phyloP scores from a whole-genome alignment of 495 filamentous ascomycete species.

The Trichodelitschia bisporula region DNA sequence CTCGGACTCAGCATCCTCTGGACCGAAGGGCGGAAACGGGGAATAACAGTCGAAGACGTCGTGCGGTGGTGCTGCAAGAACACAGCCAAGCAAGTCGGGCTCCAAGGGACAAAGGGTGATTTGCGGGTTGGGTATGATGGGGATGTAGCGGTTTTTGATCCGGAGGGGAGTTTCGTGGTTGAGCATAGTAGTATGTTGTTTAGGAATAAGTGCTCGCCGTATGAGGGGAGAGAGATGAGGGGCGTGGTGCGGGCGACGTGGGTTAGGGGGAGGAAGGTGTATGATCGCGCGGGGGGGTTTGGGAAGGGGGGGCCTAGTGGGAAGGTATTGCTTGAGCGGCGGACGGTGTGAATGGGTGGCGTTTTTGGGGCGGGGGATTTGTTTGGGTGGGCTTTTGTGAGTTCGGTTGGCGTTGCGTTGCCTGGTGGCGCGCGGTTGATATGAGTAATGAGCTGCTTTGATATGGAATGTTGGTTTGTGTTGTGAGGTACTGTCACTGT shows the following conservation, averaged over 20 bases:
- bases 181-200: constrained; percentile 46
- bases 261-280: constrained; percentile 59
- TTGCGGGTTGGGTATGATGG: constrained; percentile 70
- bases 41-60: constrained; percentile 35
- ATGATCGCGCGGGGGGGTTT: constrained; percentile 36
- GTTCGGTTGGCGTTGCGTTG: too few relatives aligned
- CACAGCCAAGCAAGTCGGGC: constrained; percentile 74
- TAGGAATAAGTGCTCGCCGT: constrained; percentile 84
- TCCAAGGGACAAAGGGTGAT: constrained; percentile 63
- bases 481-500: too few relatives aligned
- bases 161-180: constrained; percentile 45
- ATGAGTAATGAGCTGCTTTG: too few relatives aligned
- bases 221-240: constrained; percentile 57
- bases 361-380: background rate
- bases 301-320: constrained; percentile 30
- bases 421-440: too few relatives aligned
- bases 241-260: constrained; percentile 80
- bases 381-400: background rate
- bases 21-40: constrained; percentile 43
- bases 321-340: constrained; percentile 34
- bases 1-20: constrained; percentile 78
- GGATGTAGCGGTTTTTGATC: constrained; percentile 84
- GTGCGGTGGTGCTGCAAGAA: constrained; percentile 66
- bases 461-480: too few relatives aligned
- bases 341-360: constrained; percentile 10